Base-by-base conservation (phyloP, 2,329 filamentous ascomycete species). In the Fusarium ambrosium region DNA sequence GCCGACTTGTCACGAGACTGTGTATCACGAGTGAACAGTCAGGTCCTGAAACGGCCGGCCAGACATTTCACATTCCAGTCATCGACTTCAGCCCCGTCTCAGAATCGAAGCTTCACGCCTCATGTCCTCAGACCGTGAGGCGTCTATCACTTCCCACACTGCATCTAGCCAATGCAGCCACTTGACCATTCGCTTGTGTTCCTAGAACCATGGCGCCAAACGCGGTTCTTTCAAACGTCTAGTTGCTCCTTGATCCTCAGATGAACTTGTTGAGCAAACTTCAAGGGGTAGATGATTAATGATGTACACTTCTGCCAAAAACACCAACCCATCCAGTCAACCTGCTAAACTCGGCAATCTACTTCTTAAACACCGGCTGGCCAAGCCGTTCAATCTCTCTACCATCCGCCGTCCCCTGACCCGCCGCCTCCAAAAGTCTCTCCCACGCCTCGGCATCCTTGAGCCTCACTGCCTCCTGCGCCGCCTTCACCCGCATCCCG, bases 401-500 rank as follows among this genome's bases (percentile, higher is more conserved):
- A 3, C 88, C 90, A 72, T 93, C 91, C 24, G 89, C 85, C 62
- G 92, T 92, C 37, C 88, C 89, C 62, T 91, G 90, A 7, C 91
- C 93, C 18, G 94, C 95, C 74, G 93, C 95, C 67, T 90, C 89
- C 75, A 94, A 87, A 74, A 98, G 84, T 62, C 91, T 87, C 77
- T 93, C 90, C 84, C 97, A 91, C n/a, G 92, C 86, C 77, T 92
- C 92, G 59, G 90, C 86, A 81, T 99, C 94, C 83, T 94, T 97
- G 69, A 90, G 88, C 85, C 92, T 94, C 69, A 95, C 89, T 4
- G 97, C 96, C 85, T 98, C 97, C 84, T 98, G 95, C 5, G 93
- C 97, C 3, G 97, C 97, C 84, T 94, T 95, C 32, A 93, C 89
- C 53, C 95, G 87, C 91, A 98, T 90, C 20, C 96, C 96, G 82